Conservation (phyloP, 345 rosid genomes). For the Pistacia vera region DNA sequence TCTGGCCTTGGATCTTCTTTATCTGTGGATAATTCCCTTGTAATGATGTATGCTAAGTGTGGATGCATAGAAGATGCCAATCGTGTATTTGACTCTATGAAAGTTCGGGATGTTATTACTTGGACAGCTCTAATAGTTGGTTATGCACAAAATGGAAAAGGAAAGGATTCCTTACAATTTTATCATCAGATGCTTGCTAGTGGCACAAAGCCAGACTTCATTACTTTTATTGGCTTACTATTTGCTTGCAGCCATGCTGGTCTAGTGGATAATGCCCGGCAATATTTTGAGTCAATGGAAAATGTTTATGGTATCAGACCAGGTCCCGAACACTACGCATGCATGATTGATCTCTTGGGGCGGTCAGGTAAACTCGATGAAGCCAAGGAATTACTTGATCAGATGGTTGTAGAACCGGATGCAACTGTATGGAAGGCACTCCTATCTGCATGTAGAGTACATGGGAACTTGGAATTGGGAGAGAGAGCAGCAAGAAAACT, state of each 20-base stretch:
- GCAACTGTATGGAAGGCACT: slow-evolving; percentile 86
- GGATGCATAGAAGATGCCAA: slow-evolving; percentile 74
- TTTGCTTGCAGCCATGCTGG: slow-evolving; percentile 96
- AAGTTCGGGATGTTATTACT: slow-evolving; percentile 58
- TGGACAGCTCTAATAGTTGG: slow-evolving; percentile 93
- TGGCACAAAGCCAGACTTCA: slow-evolving; percentile 69
- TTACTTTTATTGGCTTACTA: slow-evolving; percentile 82
- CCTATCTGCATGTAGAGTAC: slow-evolving; percentile 74
- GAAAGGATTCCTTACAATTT: slow-evolving; percentile 55
- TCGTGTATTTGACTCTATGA: slow-evolving; percentile 61
- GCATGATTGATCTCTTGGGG: slow-evolving; percentile 91
- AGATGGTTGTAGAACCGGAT: slow-evolving; percentile 78
- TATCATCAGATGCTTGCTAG: slow-evolving; percentile 65
- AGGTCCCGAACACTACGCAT: slow-evolving; percentile 83
- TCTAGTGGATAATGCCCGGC: slow-evolving; percentile 54
- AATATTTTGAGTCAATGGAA: slow-evolving; percentile 68
- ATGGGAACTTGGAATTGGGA: slow-evolving; percentile 64
- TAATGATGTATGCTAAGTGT: slow-evolving; percentile 83
- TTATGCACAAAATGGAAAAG: slow-evolving; percentile 87
- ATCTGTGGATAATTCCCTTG: slow-evolving; percentile 74
- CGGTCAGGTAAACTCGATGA: slow-evolving; percentile 76
- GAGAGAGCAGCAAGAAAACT: slow-evolving; percentile 82
- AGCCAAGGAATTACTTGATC: slow-evolving; percentile 57
- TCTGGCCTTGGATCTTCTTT: slow-evolving; percentile 58
- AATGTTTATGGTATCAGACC: slow-evolving; percentile 64